Evolutionary conservation across 306 rosid species (phyloP).

Genomic region (cucumber (Cucumis sativus)): DNA sequence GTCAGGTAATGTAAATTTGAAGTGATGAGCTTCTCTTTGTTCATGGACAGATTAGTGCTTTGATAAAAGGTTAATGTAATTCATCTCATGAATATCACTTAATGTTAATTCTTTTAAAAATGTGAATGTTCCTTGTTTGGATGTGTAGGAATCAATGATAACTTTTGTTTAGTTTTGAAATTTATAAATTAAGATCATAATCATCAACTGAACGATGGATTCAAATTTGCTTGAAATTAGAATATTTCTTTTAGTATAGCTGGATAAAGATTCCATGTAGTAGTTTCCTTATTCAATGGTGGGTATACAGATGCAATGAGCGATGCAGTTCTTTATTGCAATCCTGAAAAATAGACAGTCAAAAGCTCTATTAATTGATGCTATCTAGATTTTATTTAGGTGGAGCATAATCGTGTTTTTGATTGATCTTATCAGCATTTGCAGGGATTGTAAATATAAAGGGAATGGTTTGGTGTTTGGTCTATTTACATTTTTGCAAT

Average conservation of each 20-base stretch:
- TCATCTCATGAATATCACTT: not conserved
- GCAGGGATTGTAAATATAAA: not conserved
- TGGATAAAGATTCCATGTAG: not conserved
- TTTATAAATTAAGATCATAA: not conserved
- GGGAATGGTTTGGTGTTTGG: not conserved
- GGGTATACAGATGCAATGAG: not conserved
- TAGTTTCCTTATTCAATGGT: not conserved
- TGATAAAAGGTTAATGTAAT: not conserved
- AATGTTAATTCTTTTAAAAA: not conserved
- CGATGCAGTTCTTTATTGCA: not conserved
- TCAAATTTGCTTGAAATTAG: not conserved
- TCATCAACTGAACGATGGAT: not conserved
- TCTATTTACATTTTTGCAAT: not conserved
- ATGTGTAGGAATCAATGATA: not conserved
- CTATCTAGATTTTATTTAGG: not conserved
- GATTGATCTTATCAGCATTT: not conserved
- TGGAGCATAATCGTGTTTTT: not conserved
- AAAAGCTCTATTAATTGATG: not conserved
- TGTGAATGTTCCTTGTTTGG: not conserved
- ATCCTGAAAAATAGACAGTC: not conserved
- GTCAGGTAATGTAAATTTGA: constrained; percentile 39
- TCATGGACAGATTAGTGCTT: not conserved
- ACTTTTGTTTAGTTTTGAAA: not conserved
- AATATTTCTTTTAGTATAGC: not conserved
- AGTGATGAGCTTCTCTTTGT: constrained; percentile 1